phyloP scores from a whole-genome alignment of 73 alveolate genomes.

The Stentor coeruleus region DNA sequence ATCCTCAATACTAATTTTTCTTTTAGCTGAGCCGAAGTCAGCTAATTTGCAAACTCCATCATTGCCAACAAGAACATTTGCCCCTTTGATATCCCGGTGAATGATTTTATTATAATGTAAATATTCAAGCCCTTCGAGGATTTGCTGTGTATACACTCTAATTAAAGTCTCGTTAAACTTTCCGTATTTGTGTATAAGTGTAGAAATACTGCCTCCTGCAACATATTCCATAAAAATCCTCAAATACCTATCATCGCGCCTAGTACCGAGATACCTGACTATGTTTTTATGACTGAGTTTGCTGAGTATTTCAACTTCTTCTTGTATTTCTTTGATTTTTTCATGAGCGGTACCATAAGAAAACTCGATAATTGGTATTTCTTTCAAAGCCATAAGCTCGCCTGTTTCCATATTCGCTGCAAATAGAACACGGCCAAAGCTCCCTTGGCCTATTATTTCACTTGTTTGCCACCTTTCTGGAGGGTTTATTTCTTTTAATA shows the following conservation, averaged over 20 bases:
- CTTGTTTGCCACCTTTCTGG: conserved; percentile 23
- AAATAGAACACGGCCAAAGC: conserved; percentile 70
- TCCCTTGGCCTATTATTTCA: conserved; percentile 54
- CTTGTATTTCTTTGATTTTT: conserved; percentile 56
- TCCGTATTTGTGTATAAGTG: conserved; percentile 57
- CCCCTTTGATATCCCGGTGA: conserved; percentile 94
- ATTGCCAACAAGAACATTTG: conserved; percentile 74
- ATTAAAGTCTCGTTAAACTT: conserved; percentile 58
- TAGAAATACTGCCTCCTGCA: conserved; percentile 68
- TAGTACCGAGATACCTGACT: conserved; percentile 72
- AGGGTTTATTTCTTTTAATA: background rate
- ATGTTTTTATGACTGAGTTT: conserved; percentile 68
- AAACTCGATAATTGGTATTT: conserved; percentile 35
- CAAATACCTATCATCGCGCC: conserved; percentile 49
- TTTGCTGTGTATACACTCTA: conserved; percentile 57
- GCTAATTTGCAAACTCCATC: conserved; percentile 67
- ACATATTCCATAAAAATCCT: conserved; percentile 75
- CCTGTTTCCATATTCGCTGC: conserved; percentile 50
- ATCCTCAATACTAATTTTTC: conserved; percentile 25
- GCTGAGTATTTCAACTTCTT: conserved; percentile 62
- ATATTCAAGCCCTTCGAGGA: conserved; percentile 82
- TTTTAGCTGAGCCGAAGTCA: conserved; percentile 71
- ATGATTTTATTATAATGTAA: conserved; percentile 76
- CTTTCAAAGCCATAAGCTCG: conserved; percentile 50
- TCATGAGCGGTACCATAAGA: conserved; percentile 4